Base-by-base conservation (phyloP, 768 basidiomycete genomes). In the Fomitopsis pulvina region DNA sequence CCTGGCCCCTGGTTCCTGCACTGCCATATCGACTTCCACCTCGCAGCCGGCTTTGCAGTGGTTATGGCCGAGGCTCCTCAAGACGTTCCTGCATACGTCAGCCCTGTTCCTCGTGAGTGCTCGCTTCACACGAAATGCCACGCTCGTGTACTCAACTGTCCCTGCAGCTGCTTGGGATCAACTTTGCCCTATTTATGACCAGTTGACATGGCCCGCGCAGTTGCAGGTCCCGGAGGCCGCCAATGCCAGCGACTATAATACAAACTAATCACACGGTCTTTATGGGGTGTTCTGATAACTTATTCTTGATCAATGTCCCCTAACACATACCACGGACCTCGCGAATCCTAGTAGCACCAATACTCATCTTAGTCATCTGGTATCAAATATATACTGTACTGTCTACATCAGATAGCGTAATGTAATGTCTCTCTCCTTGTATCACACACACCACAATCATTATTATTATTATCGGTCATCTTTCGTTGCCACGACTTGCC, bases 1-100 rank as follows among this genome's bases (percentile, higher is more conserved):
- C 93, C 94, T 0, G 94, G 94, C 10, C 81, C 78, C 7, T 92
- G 90, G 86, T 64, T 91, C 56, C 75, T 90, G 57, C 87, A 88
- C 65, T 91, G 81, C 62, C 86, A 88, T 63, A 85, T 87, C 54
- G 85, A 89, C 62, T 92, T 87, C 86, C 88, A 92, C 65, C 68
- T 92, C 8, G 62, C 71, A 12, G 57, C 60, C 1, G 73, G 73
- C n/a, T 62, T 73, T 12, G 72, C 72, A 2, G 51, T 75, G 16
- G 69, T 73, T 5, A 67, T 75, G 39, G 72, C 70, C 0, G 71
- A 72, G 51, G 68, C 68, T 26, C 52, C 61, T 1, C 41, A n/a
- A 1, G 58, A 57, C 48, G 50, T 61, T 1, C 24, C 46, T 6
- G 27, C 32, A 7, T 37, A 37, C 14, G 47, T 45, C 5, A 44